Evolutionary conservation across 2,329 filamentous ascomycete genomes (phyloP), one percentile per base, ranked within the genome.

Genomic region (Clonostachys rhizophaga): DNA sequence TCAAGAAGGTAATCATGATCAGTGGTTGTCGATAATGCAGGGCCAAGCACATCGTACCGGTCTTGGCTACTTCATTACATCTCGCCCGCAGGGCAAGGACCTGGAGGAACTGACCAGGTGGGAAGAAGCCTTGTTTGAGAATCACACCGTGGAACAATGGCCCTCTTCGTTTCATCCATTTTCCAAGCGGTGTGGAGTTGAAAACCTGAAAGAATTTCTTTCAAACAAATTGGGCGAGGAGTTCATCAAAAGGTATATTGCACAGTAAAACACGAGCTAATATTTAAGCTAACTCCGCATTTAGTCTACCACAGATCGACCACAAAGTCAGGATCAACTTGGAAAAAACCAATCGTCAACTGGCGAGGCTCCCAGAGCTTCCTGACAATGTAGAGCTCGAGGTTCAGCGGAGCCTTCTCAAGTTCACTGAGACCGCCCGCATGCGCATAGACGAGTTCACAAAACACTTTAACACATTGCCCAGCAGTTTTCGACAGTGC

Each of bases 21-120:
- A 84, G 47, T 89, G 87, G 77, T 59, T 79, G 0, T 68, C 76
- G 0, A 84, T 91, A 47, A 72, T 95, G 5, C 68, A 72, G 0
- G 81, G 82, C 0, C 59, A 78, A 3, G 76, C 78, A 3, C 89
- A 88, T 49, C 58, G 61, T 0, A 77, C 91, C 0, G 84, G 83
- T 0, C 74, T 88, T n/a, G 87, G 87, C 0, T 96, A 92, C 58
- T 95, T 85, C 51, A 81, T 89, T 9, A 89, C 91, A 0, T 87
- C 85, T 0, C 80, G 86, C 2, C 84, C 85, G 4, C 76, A 79
- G 30, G 69, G 66, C 1, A 74, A 80, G 44, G 66, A 74, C 1
- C 67, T 85, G 1, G 75, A 78, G 3, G 66, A 74, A n/a, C 69
- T 79, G 4, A 67, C 65, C 8, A 64, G 62, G 3, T 79, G 72